phyloP scores from a whole-genome alignment of 768 basidiomycete species.

The Lyophyllum atratum region DNA sequence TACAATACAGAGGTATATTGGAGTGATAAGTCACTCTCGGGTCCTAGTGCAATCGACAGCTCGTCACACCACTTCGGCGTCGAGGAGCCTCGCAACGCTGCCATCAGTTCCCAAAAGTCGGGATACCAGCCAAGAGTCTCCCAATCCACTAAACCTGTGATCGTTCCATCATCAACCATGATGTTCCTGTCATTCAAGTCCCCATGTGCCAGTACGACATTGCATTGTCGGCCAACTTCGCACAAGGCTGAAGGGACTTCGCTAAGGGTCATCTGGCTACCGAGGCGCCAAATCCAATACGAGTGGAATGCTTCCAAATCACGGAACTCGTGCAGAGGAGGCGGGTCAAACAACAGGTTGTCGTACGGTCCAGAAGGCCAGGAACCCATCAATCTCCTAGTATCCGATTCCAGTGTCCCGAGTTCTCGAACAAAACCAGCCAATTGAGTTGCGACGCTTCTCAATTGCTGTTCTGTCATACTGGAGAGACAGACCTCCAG shows the following conservation, averaged over 20 bases:
- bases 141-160: conserved; percentile 35
- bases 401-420: background rate
- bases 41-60: background rate
- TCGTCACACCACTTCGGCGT: background rate
- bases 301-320: background rate
- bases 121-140: conserved; percentile 34
- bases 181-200: conserved; percentile 44
- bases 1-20: background rate
- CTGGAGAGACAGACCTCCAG: background rate
- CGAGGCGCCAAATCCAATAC: background rate
- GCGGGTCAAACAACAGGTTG: background rate
- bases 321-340: background rate
- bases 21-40: background rate
- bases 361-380: background rate
- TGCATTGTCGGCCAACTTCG: background rate
- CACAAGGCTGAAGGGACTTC: background rate
- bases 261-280: background rate
- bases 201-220: conserved; percentile 37
- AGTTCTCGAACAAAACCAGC: background rate
- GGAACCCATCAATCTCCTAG: background rate
- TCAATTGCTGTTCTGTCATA: background rate
- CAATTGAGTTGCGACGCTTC: background rate
- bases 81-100: background rate
- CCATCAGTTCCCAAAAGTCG: conserved; percentile 30
- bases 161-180: conserved; percentile 29